Conservation (phyloP, 2,329 filamentous ascomycete genomes). For the Botrytis fabae region DNA sequence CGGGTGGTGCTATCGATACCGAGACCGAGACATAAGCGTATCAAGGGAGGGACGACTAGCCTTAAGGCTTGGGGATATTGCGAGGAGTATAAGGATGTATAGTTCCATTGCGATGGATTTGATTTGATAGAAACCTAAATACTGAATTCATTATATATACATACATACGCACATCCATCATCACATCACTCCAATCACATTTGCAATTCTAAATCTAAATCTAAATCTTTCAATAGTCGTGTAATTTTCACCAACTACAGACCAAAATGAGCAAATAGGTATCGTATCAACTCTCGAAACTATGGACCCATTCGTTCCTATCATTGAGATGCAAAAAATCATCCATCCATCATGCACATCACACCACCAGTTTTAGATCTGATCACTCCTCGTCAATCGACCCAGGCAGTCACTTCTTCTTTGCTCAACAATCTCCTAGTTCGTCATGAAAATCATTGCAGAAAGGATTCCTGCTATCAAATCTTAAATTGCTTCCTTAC, state of each 20-base stretch:
- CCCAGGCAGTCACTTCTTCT: not conserved
- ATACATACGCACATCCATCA: not conserved
- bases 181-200: not conserved
- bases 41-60: not conserved
- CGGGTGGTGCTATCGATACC: not conserved
- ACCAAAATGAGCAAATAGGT: conserved; percentile 15
- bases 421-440: not conserved
- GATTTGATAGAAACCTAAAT: not conserved
- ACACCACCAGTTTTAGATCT: not conserved
- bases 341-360: conserved; percentile 4
- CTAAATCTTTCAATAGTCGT: not conserved
- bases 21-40: not conserved
- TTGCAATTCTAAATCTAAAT: not conserved
- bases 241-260: not conserved
- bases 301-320: conserved; percentile 8
- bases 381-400: not conserved
- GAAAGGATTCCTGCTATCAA: conserved; percentile 7
- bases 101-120: not conserved
- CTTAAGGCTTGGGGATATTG: not conserved
- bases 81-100: not conserved
- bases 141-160: not conserved
- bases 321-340: not conserved
- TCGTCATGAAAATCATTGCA: conserved; percentile 15
- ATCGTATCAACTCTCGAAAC: conserved; percentile 18
- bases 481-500: conserved; percentile 8